phyloP scores from a whole-genome alignment of 78 protist genomes.

The Pigoraptor vietnamica region DNA sequence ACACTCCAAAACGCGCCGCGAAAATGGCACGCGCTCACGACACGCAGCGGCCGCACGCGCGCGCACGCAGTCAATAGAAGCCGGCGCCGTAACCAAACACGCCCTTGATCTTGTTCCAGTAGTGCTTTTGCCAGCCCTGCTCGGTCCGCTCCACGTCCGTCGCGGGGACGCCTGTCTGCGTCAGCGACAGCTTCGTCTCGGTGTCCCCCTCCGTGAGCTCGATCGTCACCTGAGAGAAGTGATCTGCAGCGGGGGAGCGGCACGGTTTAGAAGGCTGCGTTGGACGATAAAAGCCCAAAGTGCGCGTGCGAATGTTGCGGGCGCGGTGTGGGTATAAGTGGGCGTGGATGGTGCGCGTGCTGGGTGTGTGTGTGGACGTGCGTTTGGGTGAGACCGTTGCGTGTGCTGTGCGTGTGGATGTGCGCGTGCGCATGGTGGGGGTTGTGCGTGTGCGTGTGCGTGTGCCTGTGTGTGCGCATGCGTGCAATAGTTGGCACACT shows the following conservation, averaged over 20 bases:
- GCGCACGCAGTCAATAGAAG: neutral
- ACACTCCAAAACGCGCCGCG: too few species aligned
- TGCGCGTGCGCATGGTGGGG: neutral
- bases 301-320: too few species aligned
- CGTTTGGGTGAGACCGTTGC: too few species aligned
- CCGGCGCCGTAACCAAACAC: constrained; percentile 3
- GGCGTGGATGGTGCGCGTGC: neutral
- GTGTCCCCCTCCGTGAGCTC: neutral
- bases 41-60: too few species aligned
- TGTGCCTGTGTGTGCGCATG: neutral
- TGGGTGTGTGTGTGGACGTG: neutral
- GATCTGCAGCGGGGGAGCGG: neutral
- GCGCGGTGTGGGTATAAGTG: neutral
- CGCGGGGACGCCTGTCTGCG: neutral
- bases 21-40: too few species aligned
- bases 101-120: neutral
- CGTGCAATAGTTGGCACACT: neutral
- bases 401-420: neutral
- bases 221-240: neutral
- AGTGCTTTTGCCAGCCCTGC: neutral
- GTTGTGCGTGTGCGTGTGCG: too few species aligned
- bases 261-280: too few species aligned
- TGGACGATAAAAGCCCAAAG: too few species aligned
- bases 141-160: neutral
- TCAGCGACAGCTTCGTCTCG: neutral